Evolutionary conservation across 1,139 yeast genomes (phyloP).

Genomic region (Lodderomyces theae): DNA sequence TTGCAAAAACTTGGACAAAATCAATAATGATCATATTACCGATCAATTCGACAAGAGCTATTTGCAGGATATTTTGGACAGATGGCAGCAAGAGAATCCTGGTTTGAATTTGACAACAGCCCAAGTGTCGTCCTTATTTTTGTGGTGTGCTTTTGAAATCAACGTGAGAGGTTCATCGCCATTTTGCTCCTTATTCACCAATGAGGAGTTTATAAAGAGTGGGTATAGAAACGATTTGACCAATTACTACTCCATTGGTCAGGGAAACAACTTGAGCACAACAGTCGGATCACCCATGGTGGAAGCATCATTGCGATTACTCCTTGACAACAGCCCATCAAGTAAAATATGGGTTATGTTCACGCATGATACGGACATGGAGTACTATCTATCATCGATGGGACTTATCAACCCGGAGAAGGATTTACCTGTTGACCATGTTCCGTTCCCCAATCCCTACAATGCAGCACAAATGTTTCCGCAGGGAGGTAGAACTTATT

Average conservation of each 20-base stretch:
- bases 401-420: constrained; percentile 40
- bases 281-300: constrained; percentile 48
- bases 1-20: constrained; percentile 20
- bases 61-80: constrained; percentile 32
- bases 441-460: constrained; percentile 40
- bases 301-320: constrained; percentile 46
- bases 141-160: constrained; percentile 55
- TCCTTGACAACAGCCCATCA: constrained; percentile 21
- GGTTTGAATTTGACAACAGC: constrained; percentile 34
- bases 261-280: constrained; percentile 44
- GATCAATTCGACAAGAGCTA: constrained; percentile 21
- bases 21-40: constrained; percentile 13
- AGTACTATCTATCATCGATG: constrained; percentile 46
- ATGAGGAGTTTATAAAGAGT: constrained; percentile 46
- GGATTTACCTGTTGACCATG: constrained; percentile 18
- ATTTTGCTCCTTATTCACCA: constrained; percentile 49
- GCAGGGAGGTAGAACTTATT: constrained; percentile 49
- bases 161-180: constrained; percentile 48
- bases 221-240: constrained; percentile 36
- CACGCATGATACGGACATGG: constrained; percentile 56
- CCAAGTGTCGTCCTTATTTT: constrained; percentile 42
- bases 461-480: constrained; percentile 47
- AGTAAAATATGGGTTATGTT: constrained; percentile 45
- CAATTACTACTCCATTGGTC: constrained; percentile 49
- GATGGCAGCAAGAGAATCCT: constrained; percentile 32